phyloP scores from a whole-genome alignment of 2,329 filamentous ascomycete species.

The Hymenoscyphus fructigenus region DNA sequence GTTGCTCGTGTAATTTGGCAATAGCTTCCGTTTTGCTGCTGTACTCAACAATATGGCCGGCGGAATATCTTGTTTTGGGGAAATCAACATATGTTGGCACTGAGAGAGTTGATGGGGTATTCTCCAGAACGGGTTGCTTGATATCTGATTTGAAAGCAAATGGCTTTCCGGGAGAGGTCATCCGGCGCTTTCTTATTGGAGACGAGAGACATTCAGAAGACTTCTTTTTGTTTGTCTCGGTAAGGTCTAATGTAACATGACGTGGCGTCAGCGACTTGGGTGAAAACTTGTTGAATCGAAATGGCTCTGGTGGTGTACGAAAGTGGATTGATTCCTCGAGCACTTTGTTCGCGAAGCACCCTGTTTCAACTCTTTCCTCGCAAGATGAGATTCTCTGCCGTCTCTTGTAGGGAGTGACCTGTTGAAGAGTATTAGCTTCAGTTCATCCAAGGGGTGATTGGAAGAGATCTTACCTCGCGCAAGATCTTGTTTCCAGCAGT shows the following conservation, averaged over 20 bases:
- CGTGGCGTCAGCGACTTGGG: neutral
- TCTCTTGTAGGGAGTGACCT: neutral
- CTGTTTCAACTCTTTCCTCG: neutral
- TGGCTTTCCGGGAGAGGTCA: neutral
- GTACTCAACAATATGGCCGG: constrained; percentile 16
- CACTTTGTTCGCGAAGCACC: constrained; percentile 8
- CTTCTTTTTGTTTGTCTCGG: neutral
- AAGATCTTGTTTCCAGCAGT: constrained; percentile 15
- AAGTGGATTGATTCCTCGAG: constrained; percentile 16
- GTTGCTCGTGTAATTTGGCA: constrained; percentile 15
- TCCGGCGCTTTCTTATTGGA: neutral
- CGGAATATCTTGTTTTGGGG: constrained; percentile 17
- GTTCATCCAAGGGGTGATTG: neutral
- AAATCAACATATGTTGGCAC: constrained; percentile 19
- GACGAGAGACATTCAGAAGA: neutral
- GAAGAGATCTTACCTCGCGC: neutral
- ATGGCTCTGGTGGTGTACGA: constrained; percentile 11
- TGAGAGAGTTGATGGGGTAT: neutral
- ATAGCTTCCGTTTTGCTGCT: constrained; percentile 22
- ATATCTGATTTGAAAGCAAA: neutral
- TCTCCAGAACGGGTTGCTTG: neutral
- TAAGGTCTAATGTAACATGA: neutral
- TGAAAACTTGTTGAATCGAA: neutral
- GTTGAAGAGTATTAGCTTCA: neutral
- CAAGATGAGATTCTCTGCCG: constrained; percentile 4